Evolutionary conservation across 352 stramenopile species (phyloP).

Genomic region (Phytopythium delawarense): DNA sequence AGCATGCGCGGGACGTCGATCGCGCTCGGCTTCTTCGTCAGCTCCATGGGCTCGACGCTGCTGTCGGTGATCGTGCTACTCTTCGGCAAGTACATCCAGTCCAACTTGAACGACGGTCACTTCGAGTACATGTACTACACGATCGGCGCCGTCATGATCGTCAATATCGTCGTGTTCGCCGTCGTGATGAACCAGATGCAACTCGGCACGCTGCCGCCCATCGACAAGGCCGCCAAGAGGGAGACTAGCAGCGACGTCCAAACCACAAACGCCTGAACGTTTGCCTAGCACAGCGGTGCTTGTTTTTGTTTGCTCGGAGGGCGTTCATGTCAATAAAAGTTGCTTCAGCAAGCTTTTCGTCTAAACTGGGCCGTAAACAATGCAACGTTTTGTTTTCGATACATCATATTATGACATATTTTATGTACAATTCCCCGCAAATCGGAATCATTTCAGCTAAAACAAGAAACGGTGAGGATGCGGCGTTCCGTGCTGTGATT

Average conservation of each 20-base stretch:
- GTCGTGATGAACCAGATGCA: slow-evolving; percentile 33
- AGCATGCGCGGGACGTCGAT: too few species aligned
- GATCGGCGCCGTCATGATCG: slow-evolving; percentile 25
- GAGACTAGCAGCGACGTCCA: neutral
- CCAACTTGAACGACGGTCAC: slow-evolving; percentile 44
- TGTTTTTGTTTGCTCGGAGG: too few species aligned
- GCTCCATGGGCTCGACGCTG: slow-evolving; percentile 48
- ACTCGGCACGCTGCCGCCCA: slow-evolving; percentile 19
- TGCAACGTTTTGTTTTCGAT: too few species aligned
- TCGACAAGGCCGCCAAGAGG: neutral
- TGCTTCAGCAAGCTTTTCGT: too few species aligned
- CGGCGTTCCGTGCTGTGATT: neutral
- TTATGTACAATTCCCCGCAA: too few species aligned
- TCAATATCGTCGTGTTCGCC: slow-evolving; percentile 28
- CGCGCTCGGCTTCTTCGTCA: too few species aligned
- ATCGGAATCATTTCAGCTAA: neutral
- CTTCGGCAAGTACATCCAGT: slow-evolving; percentile 46
- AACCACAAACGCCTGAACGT: neutral
- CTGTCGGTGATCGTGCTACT: slow-evolving; percentile 60
- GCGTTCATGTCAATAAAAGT: too few species aligned
- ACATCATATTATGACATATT: too few species aligned
- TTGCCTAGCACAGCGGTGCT: too few species aligned
- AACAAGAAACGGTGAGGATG: neutral
- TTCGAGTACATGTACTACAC: slow-evolving; percentile 46
- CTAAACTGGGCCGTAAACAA: too few species aligned